Evolutionary conservation across 1,284 basidiomycete species (phyloP).

Genomic region (Malassezia nana): DNA sequence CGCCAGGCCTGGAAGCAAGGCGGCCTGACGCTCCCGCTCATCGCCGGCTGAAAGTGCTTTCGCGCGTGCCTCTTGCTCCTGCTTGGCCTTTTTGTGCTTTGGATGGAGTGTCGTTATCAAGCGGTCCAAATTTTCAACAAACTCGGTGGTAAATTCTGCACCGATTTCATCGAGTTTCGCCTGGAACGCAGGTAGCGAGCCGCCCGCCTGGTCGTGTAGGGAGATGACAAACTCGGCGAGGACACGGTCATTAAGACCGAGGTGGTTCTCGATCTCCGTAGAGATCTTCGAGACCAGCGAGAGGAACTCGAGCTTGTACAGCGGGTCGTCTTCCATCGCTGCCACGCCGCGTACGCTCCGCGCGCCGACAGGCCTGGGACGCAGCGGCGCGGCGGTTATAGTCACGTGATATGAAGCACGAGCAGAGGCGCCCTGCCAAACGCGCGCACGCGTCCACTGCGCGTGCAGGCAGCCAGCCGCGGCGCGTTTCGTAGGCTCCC

Average conservation of each 20-base stretch:
- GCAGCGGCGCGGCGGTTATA: not conserved
- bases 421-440: not conserved
- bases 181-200: conserved; percentile 68
- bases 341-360: not conserved
- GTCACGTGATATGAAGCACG: conserved; percentile 6
- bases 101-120: conserved; percentile 89
- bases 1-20: conserved; percentile 73
- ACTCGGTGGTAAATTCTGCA: conserved; percentile 77
- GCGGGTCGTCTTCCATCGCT: conserved; percentile 23
- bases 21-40: conserved; percentile 53
- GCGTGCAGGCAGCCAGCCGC: not conserved
- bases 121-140: conserved; percentile 84
- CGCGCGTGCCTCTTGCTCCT: conserved; percentile 8
- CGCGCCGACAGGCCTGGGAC: not conserved
- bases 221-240: conserved; percentile 89
- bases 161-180: conserved; percentile 67
- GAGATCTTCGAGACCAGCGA: conserved; percentile 43
- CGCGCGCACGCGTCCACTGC: not conserved
- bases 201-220: conserved; percentile 70
- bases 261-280: conserved; percentile 53
- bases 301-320: conserved; percentile 44
- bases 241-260: conserved; percentile 65
- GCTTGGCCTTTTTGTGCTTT: conserved; percentile 56
- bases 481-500: not conserved
- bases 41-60: conserved; percentile 47